These are phyloP conservation scores for Plasmodium relictum DNA, from an alignment of 169 alveolate species.

Conservation along the genomic window DNA sequence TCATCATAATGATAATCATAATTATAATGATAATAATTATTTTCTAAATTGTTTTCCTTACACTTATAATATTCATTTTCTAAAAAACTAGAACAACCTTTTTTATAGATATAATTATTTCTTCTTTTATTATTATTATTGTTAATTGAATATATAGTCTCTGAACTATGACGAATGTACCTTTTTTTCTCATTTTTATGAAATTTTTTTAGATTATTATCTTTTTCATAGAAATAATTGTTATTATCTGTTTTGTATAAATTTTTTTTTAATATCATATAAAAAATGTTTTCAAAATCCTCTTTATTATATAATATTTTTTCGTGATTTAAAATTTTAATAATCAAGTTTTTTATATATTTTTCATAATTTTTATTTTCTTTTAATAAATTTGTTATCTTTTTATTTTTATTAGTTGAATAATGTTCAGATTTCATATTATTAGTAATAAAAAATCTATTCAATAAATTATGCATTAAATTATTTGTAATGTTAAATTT, in stretches of 20 bases:
- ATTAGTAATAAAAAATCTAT: conserved; percentile 5
- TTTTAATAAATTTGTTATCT: background rate
- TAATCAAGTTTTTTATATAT: conserved; percentile 56
- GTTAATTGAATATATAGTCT: conserved; percentile 9
- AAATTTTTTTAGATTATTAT: background rate
- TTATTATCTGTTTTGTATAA: background rate
- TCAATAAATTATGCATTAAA: conserved; percentile 20
- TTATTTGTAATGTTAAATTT: conserved; percentile 44
- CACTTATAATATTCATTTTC: conserved; percentile 20
- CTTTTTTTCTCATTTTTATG: background rate
- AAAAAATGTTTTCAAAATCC: conserved; percentile 69
- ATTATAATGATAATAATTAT: conserved; percentile 6
- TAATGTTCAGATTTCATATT: conserved; percentile 19
- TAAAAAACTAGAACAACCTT: background rate
- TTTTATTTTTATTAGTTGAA: conserved; percentile 1
- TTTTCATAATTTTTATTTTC: conserved; percentile 63
- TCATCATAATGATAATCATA: background rate
- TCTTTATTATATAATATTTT: conserved; percentile 60
- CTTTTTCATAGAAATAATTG: background rate
- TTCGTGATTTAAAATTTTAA: conserved; percentile 58
- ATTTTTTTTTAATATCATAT: conserved; percentile 51
- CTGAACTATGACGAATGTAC: conserved; percentile 15
- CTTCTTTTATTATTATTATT: conserved; percentile 15
- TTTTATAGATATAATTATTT: background rate
- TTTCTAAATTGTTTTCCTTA: conserved; percentile 20